Evolutionary conservation across 106 monocot genomes (phyloP), one percentile per base, ranked within the genome.

Genomic region (Narthecium ossifragum): DNA sequence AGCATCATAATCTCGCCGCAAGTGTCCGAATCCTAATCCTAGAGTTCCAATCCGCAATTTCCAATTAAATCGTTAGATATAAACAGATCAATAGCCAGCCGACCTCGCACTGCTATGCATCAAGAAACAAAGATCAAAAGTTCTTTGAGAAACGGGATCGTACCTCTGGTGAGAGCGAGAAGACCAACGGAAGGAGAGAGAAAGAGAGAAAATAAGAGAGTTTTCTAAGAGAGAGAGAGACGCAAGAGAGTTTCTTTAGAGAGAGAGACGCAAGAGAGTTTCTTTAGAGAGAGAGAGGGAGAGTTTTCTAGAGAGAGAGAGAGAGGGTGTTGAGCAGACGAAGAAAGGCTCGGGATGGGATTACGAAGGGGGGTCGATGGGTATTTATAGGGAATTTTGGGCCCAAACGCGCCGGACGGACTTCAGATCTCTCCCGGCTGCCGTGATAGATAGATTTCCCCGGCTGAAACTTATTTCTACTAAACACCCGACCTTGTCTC

Each of bases 401-500:
- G 12, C 12, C 12, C 39, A 9, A 39, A 39, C 39, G 39, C 39
- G 39, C 39, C 12, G 15, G 1, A 13, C 43, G 43, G 3, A 18
- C n/a, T n/a, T n/a, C n/a, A 43, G 43, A 43, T 17, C 43, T 43
- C 43, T 43, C 43, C 43, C n/a, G n/a, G n/a, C n/a, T n/a, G 43
- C 17, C 43, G 43, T 1, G 6, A 18, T 43, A n/a, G 10, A 43
- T 13, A 43, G 43, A 17, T 43, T 43, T 43, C 18, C 11, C 5
- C 43, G 43, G 43, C 5, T 43, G 18, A 11, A 18, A 13, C 43
- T 18, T 43, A 17, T 4, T 43, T 13, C n/a, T n/a, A n/a, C n/a
- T n/a, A n/a, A n/a, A n/a, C n/a, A n/a, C n/a, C n/a, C n/a, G n/a
- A n/a, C n/a, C n/a, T n/a, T n/a, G n/a, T n/a, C n/a, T n/a, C n/a